Base-by-base conservation (phyloP, 257 asterid species). In the Lycium barbarum region DNA sequence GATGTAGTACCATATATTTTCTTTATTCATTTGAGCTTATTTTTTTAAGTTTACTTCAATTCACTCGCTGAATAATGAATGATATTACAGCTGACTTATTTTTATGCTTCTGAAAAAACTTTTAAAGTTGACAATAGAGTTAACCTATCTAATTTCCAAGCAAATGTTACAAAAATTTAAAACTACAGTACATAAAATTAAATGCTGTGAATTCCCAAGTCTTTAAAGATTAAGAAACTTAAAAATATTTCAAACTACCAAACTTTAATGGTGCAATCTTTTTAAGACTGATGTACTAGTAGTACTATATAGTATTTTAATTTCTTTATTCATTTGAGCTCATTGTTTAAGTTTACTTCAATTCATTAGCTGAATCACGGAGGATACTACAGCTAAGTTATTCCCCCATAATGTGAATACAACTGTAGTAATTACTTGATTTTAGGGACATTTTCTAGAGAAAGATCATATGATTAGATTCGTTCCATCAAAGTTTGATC, bases 391-490 rank as follows among this genome's bases (percentile, higher is more conserved):
- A 74, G 62, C 62, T 49, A 74, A 13, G 4, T 74, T 22, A 74
- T 76, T 51, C 62, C 63, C 20, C 45, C 62, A 51, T 51, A 11
- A 76, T 51, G 63, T 10, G 11, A 51, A 76, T 76, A 76, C 82
- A 76, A 76, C 82, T 76, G 62, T 74, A 49, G 6, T 49, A 76
- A 8, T 51, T 7, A 3, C 45, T 33, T 76, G 63, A 51, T 51
- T 76, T 76, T 7, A 0, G 63, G 26, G 35, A 49, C 62, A 49
- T 47, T 0, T 76, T 26, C 7, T 9, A 49, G 2, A 7, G 22
- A 51, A 22, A 74, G 20, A 74, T 74, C 81, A 74, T 74, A 13
- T 51, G 81, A 74, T 74, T 22, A 6, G 62, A 51, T 74, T 74
- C 62, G 14, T 74, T 26, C 36, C 5, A 22, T 49, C 80, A n/a